Base-by-base conservation (phyloP, 371 early-diverging fungal species). In the Mucor piriformis region DNA sequence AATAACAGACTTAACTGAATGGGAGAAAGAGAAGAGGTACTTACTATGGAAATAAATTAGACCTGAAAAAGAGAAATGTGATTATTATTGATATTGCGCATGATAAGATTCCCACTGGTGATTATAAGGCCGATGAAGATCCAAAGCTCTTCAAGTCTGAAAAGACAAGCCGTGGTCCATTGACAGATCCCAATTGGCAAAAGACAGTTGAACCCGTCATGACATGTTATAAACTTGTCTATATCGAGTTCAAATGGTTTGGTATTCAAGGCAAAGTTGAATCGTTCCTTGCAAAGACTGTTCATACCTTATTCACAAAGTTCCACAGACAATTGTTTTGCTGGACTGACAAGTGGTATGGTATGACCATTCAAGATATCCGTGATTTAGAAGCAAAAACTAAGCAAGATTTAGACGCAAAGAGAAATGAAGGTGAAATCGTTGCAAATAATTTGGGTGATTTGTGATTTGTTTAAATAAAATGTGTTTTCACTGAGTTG, bases 201-300 rank as follows among this genome's bases (percentile, higher is more conserved):
- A 66, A 83, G 63, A 83, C 73, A 0, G 81, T 77, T 51, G 83
- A 83, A 16, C 89, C 89, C 11, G 81, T 84, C 15, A 89, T 89
- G 89, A 88, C 88, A 6, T 88, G 89, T 67, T 89, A 89, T 64
- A 89, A 89, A 61, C 72, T 88, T 54, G 84, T 88, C 20, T 87
- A 85, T 21, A 85, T 82, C 20, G 88, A 89, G 68, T 89, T 89
- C 69, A 81, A 78, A 54, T 88, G 86, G 85, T 87, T 83, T 61
- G 88, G 88, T 2, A 51, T 88, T 42, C 88, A 88, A 61, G 72
- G 63, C 13, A 76, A 67, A 27, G 83, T 82, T 13, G 89, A 89
- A 65, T 55, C 71, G 1, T 77, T 81, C 18, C 82, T 86, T 46
- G 72, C 72, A 38, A 72, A 56, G 35, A 65, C 69, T 23, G 54